Conservation (phyloP, 1,139 yeast species). For the Geotrichum phurueaensis region DNA sequence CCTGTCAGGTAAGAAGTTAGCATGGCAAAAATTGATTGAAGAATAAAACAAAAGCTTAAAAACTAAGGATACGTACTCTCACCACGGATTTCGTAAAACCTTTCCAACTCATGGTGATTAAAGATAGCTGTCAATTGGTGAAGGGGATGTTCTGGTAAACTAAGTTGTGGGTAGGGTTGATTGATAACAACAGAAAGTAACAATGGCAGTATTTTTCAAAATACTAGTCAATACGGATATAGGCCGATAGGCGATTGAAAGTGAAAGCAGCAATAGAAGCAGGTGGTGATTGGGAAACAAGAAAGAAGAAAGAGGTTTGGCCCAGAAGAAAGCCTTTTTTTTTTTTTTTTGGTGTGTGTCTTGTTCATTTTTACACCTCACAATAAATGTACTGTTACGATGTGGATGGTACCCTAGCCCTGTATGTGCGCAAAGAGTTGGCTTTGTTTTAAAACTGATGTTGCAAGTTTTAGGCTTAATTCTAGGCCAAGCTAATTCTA, state of each 20-base stretch:
- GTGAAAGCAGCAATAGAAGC: not conserved
- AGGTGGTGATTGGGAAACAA: not conserved
- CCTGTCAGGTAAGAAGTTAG: conserved; percentile 34
- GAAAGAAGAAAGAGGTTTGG: not conserved
- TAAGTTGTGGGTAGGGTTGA: not conserved
- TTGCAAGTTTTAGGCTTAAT: not conserved
- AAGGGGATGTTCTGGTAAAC: not conserved
- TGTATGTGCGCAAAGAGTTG: not conserved
- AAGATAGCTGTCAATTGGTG: not conserved
- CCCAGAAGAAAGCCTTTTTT: not conserved
- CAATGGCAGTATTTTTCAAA: not conserved
- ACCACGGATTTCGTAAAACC: conserved; percentile 83
- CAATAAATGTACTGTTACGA: not conserved
- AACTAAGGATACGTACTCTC: conserved; percentile 40
- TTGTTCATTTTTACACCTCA: not conserved
- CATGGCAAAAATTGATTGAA: not conserved
- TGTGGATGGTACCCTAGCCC: too few species aligned
- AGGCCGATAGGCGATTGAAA: not conserved
- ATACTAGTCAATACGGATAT: not conserved
- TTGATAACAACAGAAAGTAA: not conserved
- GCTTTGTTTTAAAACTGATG: not conserved
- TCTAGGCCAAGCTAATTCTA: not conserved
- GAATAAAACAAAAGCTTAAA: not conserved
- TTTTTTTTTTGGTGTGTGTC: not conserved
- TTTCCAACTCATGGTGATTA: conserved; percentile 70